These are phyloP conservation scores for Cyclotella cryptica DNA, from an alignment of 108 stramenopile species.

Conservation along the genomic window DNA sequence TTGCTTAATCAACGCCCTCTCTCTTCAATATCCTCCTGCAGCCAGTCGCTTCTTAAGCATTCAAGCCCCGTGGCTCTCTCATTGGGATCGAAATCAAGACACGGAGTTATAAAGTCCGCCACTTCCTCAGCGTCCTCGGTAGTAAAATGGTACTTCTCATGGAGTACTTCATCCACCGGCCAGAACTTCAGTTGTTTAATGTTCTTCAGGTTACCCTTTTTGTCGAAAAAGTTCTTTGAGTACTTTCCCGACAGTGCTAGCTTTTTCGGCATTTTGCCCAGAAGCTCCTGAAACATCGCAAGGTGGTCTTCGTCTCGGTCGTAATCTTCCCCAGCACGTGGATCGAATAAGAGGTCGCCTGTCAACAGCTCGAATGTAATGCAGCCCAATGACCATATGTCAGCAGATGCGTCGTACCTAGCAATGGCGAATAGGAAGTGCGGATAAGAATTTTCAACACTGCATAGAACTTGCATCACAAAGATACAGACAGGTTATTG, in stretches of 20 bases:
- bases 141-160: conserved; percentile 91
- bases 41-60: conserved; percentile 86
- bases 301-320: conserved; percentile 99
- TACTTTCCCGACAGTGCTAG: conserved; percentile 89
- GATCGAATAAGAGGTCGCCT: conserved; percentile 98
- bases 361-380: conserved; percentile 98
- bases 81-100: conserved; percentile 89
- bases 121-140: conserved; percentile 84
- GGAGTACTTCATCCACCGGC: conserved; percentile 93
- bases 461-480: too few relatives aligned
- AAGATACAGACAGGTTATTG: not conserved
- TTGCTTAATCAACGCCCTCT: conserved; percentile 7
- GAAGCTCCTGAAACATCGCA: conserved; percentile 97
- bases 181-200: conserved; percentile 98
- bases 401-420: conserved; percentile 94
- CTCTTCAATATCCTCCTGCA: conserved; percentile 53
- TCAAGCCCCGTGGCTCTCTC: conserved; percentile 85
- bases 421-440: not conserved
- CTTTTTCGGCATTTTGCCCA: conserved; percentile 95
- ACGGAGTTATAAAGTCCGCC: conserved; percentile 84
- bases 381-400: conserved; percentile 99
- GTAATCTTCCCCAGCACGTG: conserved; percentile 90
- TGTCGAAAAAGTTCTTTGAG: conserved; percentile 96
- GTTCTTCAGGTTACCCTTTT: conserved; percentile 95
- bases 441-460: too few relatives aligned